These are phyloP conservation scores for Agastache rugosa DNA, from an alignment of 257 asterid genomes.

Conservation along the genomic window DNA sequence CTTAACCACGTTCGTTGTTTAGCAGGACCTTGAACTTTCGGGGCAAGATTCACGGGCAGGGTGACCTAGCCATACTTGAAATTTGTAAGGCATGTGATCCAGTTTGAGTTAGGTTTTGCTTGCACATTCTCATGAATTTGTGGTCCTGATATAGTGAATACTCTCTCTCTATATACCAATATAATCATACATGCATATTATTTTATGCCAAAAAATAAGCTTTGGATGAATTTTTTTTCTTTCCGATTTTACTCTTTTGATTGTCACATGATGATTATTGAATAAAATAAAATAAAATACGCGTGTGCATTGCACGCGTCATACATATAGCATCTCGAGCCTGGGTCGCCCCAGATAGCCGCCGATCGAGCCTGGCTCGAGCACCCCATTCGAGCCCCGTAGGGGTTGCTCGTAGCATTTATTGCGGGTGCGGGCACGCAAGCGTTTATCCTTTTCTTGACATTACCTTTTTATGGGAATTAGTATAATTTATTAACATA, in stretches of 20 bases:
- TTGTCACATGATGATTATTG: too few species aligned
- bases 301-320: too few species aligned
- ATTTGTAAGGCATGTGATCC: neutral
- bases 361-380: too few species aligned
- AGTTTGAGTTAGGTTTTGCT: neutral
- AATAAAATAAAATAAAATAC: too few species aligned
- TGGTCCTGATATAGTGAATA: neutral
- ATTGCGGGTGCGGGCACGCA: too few species aligned
- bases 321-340: too few species aligned
- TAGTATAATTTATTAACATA: neutral
- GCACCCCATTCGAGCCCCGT: too few species aligned
- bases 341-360: too few species aligned
- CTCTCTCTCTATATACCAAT: neutral
- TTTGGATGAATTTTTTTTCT: neutral
- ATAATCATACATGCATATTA: neutral
- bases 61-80: neutral
- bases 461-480: neutral
- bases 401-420: too few species aligned
- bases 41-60: slow-evolving; percentile 28
- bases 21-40: slow-evolving; percentile 44
- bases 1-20: slow-evolving; percentile 15
- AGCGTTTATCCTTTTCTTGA: too few species aligned
- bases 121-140: slow-evolving; percentile 10
- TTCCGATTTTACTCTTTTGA: too few species aligned
- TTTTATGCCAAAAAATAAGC: neutral